Conservation (phyloP, 805 yeast species). For the Brettanomyces bruxellensis region DNA sequence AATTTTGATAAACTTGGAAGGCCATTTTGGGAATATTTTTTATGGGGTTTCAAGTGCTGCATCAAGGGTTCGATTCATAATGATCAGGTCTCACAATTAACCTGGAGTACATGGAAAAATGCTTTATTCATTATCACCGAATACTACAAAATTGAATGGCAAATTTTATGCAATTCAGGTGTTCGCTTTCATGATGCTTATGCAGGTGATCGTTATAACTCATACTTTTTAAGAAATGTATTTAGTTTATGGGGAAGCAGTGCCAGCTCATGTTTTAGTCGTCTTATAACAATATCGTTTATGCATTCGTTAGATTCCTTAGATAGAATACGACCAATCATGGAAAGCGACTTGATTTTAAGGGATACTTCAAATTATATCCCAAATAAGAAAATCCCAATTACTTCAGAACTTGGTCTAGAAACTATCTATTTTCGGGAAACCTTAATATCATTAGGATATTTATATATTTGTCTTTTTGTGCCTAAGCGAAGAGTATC, state of each 20-base stretch:
- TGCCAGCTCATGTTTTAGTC: background rate
- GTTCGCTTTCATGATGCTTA: background rate
- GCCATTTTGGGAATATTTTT: conserved; percentile 4
- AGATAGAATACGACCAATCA: conserved; percentile 1
- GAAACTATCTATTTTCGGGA: conserved; percentile 1
- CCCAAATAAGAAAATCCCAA: background rate
- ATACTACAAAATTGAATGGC: conserved; percentile 1
- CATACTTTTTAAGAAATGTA: conserved; percentile 1
- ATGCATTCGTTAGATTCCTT: background rate
- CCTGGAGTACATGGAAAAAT: conserved; percentile 3
- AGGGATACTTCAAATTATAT: background rate
- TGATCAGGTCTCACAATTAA: background rate
- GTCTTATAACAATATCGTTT: background rate
- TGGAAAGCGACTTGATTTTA: conserved; percentile 1
- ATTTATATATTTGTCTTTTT: background rate
- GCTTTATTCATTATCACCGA: background rate
- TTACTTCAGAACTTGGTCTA: conserved; percentile 1
- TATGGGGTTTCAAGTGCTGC: conserved; percentile 3
- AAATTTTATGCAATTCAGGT: background rate
- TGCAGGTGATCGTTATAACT: background rate
- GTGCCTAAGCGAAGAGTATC: background rate
- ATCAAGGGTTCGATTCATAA: background rate
- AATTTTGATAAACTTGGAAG: background rate
- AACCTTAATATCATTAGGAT: background rate
- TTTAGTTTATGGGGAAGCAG: background rate